Conservation (phyloP, 1,284 basidiomycete species). For the Phlebopus sp. region DNA sequence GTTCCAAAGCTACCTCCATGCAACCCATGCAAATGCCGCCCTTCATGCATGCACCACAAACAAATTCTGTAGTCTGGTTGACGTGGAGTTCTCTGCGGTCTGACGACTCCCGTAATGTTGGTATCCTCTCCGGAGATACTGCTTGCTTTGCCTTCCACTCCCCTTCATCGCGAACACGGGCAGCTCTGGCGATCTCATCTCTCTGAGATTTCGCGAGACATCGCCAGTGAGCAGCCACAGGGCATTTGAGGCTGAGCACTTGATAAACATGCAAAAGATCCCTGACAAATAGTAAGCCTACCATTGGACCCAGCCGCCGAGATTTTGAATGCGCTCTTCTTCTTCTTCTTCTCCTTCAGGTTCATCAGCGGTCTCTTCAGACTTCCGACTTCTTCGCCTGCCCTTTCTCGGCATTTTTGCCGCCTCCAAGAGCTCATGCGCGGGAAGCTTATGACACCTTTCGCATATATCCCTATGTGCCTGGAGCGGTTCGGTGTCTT, state of each 20-base stretch:
- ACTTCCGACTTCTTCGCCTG: constrained; percentile 38
- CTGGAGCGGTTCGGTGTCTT: constrained; percentile 51
- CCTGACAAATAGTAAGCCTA: constrained; percentile 32
- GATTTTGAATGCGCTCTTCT: constrained; percentile 48
- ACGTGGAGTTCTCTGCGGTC: constrained; percentile 40
- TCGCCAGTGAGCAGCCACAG: constrained; percentile 75
- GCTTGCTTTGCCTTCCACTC: constrained; percentile 35
- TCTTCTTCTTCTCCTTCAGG: constrained; percentile 59
- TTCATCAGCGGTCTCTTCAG: constrained; percentile 40
- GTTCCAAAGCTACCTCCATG: constrained; percentile 51
- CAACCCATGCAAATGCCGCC: constrained; percentile 79
- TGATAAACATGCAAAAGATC: constrained; percentile 4
- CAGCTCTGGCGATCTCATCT: constrained; percentile 69
- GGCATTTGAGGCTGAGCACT: constrained; percentile 64
- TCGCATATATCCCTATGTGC: constrained; percentile 66
- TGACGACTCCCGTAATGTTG: constrained; percentile 23
- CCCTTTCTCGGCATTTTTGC: constrained; percentile 44
- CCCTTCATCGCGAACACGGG: constrained; percentile 48
- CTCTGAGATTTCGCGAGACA: constrained; percentile 68
- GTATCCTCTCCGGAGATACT: constrained; percentile 4
- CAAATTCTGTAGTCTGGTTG: constrained; percentile 71
- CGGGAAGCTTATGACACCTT: constrained; percentile 61
- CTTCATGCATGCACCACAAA: constrained; percentile 75
- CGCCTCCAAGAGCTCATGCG: constrained; percentile 49
- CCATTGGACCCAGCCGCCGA: constrained; percentile 89